A percentile compares a stretch with the other conserved stretches of the same genome.
Evolutionary conservation across 2,329 filamentous ascomycete genomes (phyloP).

Genomic region (Cladosporium sp.): DNA sequence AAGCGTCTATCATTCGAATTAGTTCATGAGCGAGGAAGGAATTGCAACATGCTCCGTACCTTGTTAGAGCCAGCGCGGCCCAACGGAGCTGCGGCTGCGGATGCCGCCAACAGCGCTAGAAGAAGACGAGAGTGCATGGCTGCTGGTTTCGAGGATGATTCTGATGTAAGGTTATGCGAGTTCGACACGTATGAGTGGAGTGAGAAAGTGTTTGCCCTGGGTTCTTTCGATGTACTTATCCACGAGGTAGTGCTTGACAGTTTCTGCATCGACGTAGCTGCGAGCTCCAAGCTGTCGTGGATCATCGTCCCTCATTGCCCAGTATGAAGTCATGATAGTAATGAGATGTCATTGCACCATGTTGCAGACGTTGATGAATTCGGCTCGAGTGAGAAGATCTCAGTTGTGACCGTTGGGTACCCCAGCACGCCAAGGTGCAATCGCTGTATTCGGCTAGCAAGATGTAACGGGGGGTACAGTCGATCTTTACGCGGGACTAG

Average conservation of each 20-base stretch:
- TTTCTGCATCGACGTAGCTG: neutral
- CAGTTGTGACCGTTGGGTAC: too few relatives aligned
- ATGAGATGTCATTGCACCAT: neutral
- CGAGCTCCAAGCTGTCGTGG: neutral
- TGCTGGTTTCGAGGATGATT: neutral
- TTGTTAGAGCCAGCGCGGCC: neutral
- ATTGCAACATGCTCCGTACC: neutral
- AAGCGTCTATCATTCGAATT: neutral
- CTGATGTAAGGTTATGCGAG: neutral
- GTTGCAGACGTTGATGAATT: too few relatives aligned
- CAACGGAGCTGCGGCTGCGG: neutral
- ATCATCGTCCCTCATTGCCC: neutral
- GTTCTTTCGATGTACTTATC: neutral
- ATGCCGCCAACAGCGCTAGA: neutral
- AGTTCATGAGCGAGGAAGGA: neutral
- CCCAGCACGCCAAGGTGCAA: neutral
- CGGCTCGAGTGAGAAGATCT: too few relatives aligned
- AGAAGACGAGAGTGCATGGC: neutral
- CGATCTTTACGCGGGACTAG: neutral
- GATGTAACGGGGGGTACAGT: too few relatives aligned
- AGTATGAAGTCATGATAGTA: neutral
- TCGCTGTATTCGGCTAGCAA: neutral
- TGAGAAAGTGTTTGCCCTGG: neutral
- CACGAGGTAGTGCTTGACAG: neutral
- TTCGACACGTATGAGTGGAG: neutral